Percentiles rank a stretch among this genome's conserved stretches.
These are phyloP conservation scores for Jatropha multifida DNA, from an alignment of 441 rosid genomes.

Conservation along the genomic window DNA sequence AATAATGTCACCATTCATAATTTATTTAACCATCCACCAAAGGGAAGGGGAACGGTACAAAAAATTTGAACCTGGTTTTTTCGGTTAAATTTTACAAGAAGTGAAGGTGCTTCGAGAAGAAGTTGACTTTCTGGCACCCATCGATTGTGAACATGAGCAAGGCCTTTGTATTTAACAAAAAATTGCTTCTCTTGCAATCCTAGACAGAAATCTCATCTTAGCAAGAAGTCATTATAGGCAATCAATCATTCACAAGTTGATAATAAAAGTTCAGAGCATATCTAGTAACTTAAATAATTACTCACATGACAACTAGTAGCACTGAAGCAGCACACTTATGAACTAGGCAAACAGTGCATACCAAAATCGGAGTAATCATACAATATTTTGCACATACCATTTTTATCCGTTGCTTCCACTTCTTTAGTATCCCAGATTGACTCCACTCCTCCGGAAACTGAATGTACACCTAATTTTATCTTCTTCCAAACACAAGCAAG, in stretches of 20 bases:
- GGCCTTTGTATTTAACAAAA: slow-evolving; percentile 52
- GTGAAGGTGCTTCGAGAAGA: slow-evolving; percentile 45
- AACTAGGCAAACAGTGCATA: not conserved
- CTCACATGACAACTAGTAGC: slow-evolving; percentile 3
- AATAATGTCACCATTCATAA: not conserved
- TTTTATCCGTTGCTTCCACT: slow-evolving; percentile 28
- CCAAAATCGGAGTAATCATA: not conserved
- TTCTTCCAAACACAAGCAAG: slow-evolving; percentile 41
- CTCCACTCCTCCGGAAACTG: slow-evolving; percentile 49
- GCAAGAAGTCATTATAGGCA: slow-evolving; percentile 5
- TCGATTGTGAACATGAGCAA: slow-evolving; percentile 52
- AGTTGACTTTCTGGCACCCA: slow-evolving; percentile 48
- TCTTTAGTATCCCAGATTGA: slow-evolving; percentile 48
- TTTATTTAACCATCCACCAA: slow-evolving; percentile 9
- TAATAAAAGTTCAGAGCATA: not conserved
- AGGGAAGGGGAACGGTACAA: not conserved
- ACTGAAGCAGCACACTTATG: not conserved
- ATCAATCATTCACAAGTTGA: slow-evolving; percentile 2
- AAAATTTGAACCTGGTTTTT: slow-evolving; percentile 40
- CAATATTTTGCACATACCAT: slow-evolving; percentile 35
- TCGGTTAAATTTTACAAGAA: slow-evolving; percentile 41
- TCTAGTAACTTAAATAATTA: slow-evolving; percentile 2
- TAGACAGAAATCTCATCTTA: slow-evolving; percentile 22
- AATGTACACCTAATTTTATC: slow-evolving; percentile 38
- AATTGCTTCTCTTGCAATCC: slow-evolving; percentile 36